Evolutionary conservation across 805 yeast species (phyloP).

Genomic region (Brettanomyces custersianus): DNA sequence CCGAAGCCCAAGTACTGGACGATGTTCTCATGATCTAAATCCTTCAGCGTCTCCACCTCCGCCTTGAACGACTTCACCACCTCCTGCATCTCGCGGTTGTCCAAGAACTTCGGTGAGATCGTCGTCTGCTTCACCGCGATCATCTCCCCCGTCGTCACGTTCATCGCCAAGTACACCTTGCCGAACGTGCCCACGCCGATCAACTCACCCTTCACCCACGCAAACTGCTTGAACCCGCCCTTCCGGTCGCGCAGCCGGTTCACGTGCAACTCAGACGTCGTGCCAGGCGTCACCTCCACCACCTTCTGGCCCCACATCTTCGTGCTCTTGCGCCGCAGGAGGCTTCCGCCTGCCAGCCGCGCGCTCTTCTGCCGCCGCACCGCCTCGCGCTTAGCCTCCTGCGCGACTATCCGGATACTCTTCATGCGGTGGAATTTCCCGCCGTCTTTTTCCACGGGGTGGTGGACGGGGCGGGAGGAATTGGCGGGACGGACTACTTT

Average conservation of each 20-base stretch:
- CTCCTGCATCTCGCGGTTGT: constrained; percentile 39
- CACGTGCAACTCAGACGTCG: constrained; percentile 52
- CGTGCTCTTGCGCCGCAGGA: constrained; percentile 71
- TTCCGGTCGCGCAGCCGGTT: constrained; percentile 55
- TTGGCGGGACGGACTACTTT: too few species aligned
- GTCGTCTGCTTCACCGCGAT: constrained; percentile 95
- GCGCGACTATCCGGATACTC: constrained; percentile 87
- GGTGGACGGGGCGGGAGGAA: too few species aligned
- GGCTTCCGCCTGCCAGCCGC: constrained; percentile 12
- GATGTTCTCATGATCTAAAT: constrained; percentile 85
- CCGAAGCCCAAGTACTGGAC: constrained; percentile 97
- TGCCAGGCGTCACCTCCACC: constrained; percentile 77
- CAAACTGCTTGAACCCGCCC: constrained; percentile 76
- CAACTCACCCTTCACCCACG: constrained; percentile 96
- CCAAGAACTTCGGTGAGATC: constrained; percentile 38
- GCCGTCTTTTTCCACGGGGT: constrained; percentile 24
- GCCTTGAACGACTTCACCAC: constrained; percentile 76
- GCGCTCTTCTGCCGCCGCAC: constrained; percentile 25
- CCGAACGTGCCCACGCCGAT: constrained; percentile 98
- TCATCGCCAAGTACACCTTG: constrained; percentile 81
- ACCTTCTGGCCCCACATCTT: constrained; percentile 97
- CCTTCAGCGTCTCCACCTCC: constrained; percentile 90
- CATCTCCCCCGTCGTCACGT: constrained; percentile 96
- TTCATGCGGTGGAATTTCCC: constrained; percentile 59
- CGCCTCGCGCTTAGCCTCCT: constrained; percentile 71